Evolutionary conservation across 257 asterid genomes (phyloP), one percentile per base, ranked within the genome.

Genomic region (Solanum commersonii): DNA sequence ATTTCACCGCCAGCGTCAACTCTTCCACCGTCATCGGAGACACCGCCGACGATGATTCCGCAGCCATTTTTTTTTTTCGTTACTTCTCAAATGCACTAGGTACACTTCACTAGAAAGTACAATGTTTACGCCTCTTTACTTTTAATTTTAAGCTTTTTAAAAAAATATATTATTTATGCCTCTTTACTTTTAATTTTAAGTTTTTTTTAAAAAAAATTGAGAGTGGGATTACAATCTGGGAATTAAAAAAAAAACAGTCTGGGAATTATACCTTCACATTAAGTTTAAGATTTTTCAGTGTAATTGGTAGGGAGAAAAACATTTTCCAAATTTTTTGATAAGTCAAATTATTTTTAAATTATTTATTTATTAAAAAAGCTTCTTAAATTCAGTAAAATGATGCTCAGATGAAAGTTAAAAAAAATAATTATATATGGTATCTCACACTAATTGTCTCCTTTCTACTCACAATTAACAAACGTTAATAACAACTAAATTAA

Each of bases 1-100:
- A 96, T 88, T 97, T 97, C 89, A 97, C 99, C 49, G 93, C 90
- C 92, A 96, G 91, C 25, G 98, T 96, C 60, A 97, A 86, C 93
- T 96, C 99, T 93, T 97, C 99, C 91, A 76, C 96, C 86, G 95
- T 93, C 88, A 92, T 77, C 88, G 93, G 90, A 72, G 95, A 93
- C n/a, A 63, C 91, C 87, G 93, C 84, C 22, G 96, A 89, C 89
- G 97, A 65, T 87, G 95, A 89, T 88, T 89, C 98, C 77, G 91
- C 90, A 76, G 98, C 94, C 99, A 95, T 96, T 88, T 83, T 31
- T 27, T 29, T 38, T 10, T 77, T 38, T 56, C 2, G 15, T n/a
- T 27, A 23, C 34, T 77, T 40, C 22, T 38, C 34, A 25, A 73
- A 22, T 22, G 49, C 82, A 20, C 20, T 27, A 27, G 73, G 18